Percentiles rank a stretch among this genome's conserved stretches.
Conservation (phyloP, 2,329 filamentous ascomycete genomes). For the Epichloe scottii region DNA sequence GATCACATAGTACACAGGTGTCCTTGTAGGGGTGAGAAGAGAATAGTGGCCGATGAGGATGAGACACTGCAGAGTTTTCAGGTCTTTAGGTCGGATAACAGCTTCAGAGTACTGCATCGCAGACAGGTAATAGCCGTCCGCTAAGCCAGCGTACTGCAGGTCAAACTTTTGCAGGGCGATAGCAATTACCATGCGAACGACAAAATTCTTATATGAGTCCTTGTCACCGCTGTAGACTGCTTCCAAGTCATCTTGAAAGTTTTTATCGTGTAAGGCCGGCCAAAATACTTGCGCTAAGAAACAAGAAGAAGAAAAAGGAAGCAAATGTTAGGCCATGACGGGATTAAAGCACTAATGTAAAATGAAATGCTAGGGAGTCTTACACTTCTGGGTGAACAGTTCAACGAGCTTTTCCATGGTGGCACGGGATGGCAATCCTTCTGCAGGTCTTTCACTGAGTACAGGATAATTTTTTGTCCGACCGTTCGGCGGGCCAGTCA, state of each 20-base stretch:
- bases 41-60: constrained; percentile 84
- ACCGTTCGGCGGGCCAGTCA: constrained; percentile 34
- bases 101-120: constrained; percentile 76
- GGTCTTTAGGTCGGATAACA: constrained; percentile 75
- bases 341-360: background rate
- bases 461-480: constrained; percentile 83
- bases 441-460: constrained; percentile 72
- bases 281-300: constrained; percentile 70
- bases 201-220: constrained; percentile 78
- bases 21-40: constrained; percentile 78
- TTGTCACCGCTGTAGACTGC: constrained; percentile 65
- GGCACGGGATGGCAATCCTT: constrained; percentile 57
- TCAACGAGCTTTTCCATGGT: constrained; percentile 71
- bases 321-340: background rate
- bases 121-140: constrained; percentile 88
- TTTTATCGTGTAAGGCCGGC: constrained; percentile 74
- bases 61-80: constrained; percentile 83
- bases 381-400: constrained; percentile 76
- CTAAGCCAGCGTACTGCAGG: constrained; percentile 78
- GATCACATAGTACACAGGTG: constrained; percentile 85
- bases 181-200: constrained; percentile 81
- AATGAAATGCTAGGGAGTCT: constrained; percentile 10
- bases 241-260: constrained; percentile 63
- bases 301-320: background rate
- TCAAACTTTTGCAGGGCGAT: constrained; percentile 91